A percentile compares a stretch with the other conserved stretches of the same genome.
These are phyloP conservation scores for Rhodotorula babjevae DNA, from an alignment of 768 basidiomycete genomes.

Conservation along the genomic window DNA sequence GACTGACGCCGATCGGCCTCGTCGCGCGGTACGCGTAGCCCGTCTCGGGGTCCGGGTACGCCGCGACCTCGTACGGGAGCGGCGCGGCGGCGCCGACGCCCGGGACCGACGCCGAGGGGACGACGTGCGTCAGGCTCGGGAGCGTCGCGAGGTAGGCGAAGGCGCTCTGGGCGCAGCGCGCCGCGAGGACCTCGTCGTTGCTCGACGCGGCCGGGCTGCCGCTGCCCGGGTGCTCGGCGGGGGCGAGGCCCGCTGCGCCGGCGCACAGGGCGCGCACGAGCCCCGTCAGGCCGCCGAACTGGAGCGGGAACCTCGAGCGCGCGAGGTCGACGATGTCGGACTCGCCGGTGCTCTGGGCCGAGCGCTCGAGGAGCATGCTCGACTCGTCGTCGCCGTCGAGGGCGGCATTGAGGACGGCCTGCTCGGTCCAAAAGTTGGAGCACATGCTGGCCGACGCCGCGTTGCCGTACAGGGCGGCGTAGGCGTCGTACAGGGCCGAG, in stretches of 20 bases:
- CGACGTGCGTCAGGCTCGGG: slow-evolving; percentile 67
- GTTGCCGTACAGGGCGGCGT: slow-evolving; percentile 65
- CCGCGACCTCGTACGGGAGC: slow-evolving; percentile 30
- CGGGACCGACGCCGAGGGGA: slow-evolving; percentile 50
- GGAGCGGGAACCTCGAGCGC: slow-evolving; percentile 74
- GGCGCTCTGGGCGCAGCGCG: slow-evolving; percentile 62
- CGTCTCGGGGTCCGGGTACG: slow-evolving; percentile 27
- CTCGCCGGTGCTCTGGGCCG: slow-evolving; percentile 50
- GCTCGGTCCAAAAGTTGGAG: slow-evolving; percentile 71
- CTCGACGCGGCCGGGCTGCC: background rate
- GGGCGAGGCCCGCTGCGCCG: slow-evolving; percentile 10
- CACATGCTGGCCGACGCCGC: slow-evolving; percentile 64
- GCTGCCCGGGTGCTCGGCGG: slow-evolving; percentile 46
- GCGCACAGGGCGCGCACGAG: slow-evolving; percentile 68
- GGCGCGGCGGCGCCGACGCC: background rate
- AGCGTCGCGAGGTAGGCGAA: slow-evolving; percentile 71
- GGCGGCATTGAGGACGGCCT: slow-evolving; percentile 51
- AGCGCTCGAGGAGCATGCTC: background rate
- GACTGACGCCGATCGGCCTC: slow-evolving; percentile 45
- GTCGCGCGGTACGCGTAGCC: slow-evolving; percentile 17
- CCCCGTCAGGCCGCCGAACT: slow-evolving; percentile 63
- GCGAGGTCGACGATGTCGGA: slow-evolving; percentile 77
- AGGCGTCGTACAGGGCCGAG: slow-evolving; percentile 65
- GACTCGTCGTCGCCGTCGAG: background rate
- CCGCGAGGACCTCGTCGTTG: slow-evolving; percentile 48